A percentile compares a stretch with the other conserved stretches of the same genome.
phyloP scores from a whole-genome alignment of 192 early-diverging fungal genomes.

The Umbelopsis isabellina region DNA sequence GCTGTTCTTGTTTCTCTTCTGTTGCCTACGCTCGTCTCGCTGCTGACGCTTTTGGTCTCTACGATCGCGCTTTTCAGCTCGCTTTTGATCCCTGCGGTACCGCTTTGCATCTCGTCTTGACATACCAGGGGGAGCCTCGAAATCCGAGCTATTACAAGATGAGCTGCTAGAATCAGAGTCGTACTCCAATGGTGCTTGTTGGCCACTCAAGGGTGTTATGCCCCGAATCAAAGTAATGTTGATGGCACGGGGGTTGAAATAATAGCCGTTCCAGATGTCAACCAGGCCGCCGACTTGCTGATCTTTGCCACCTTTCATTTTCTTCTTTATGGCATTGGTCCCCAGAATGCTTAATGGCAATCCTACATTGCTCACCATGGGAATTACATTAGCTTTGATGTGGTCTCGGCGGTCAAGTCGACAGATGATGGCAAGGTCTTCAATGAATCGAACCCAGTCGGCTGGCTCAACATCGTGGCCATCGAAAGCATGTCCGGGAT shows the following conservation, averaged over 20 bases:
- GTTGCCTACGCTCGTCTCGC: background rate
- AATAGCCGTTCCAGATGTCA: background rate
- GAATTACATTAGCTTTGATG: background rate
- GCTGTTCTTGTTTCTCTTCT: background rate
- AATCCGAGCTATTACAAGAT: background rate
- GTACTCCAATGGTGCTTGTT: background rate
- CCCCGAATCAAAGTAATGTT: conserved; percentile 1
- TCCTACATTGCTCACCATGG: background rate
- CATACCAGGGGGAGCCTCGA: background rate
- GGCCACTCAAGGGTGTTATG: background rate
- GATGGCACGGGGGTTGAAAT: background rate
- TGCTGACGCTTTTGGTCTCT: background rate
- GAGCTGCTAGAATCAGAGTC: background rate
- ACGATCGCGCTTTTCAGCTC: background rate
- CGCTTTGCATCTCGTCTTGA: too few species aligned
- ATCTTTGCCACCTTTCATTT: background rate
- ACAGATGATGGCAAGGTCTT: background rate
- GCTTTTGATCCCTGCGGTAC: background rate
- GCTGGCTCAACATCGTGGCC: background rate
- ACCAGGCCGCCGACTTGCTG: background rate
- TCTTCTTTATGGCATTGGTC: background rate
- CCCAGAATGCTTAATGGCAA: background rate
- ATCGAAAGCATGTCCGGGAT: background rate
- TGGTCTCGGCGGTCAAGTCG: background rate
- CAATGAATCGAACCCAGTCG: conserved; percentile 1